A percentile compares a stretch with the other conserved stretches of the same genome.
These are phyloP conservation scores for Solanum gracilifrons DNA, from an alignment of 257 asterid genomes.

Conservation along the genomic window DNA sequence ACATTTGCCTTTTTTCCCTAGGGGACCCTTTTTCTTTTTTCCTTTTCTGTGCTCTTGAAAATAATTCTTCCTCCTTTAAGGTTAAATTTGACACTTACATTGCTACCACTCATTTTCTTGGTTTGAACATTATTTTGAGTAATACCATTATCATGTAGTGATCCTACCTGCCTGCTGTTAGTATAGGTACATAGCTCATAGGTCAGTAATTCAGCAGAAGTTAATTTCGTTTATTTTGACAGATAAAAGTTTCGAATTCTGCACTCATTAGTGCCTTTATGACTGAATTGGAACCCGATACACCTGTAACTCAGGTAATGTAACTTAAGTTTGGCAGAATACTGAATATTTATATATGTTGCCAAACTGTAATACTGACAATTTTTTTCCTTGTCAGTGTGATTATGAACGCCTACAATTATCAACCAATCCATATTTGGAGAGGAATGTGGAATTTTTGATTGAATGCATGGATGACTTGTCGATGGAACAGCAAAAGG, in stretches of 20 bases:
- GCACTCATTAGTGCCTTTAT: slow-evolving; percentile 94
- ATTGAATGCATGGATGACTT: slow-evolving; percentile 98
- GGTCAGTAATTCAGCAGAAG: not conserved
- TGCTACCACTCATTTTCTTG: not conserved
- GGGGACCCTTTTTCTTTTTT: not conserved
- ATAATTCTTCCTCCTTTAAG: not conserved
- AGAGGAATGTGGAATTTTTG: slow-evolving; percentile 87
- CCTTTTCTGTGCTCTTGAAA: not conserved
- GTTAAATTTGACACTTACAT: not conserved
- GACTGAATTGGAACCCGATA: slow-evolving; percentile 84
- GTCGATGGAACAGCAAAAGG: slow-evolving; percentile 94
- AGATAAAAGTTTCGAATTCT: slow-evolving; percentile 97
- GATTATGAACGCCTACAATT: slow-evolving; percentile 86
- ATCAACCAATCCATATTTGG: slow-evolving; percentile 71
- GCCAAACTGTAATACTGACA: not conserved
- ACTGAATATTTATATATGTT: not conserved
- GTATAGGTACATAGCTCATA: not conserved
- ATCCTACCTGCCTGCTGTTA: not conserved
- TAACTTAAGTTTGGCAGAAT: not conserved
- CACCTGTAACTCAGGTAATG: slow-evolving; percentile 76
- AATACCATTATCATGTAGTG: not conserved
- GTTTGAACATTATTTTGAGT: not conserved
- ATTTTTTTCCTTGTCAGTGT: slow-evolving; percentile 32
- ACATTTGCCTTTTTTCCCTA: not conserved
- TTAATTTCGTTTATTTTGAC: slow-evolving; percentile 3